A percentile compares a stretch with the other conserved stretches of the same genome.
Evolutionary conservation across 148 eudicot genomes (phyloP).

Genomic region (Arbutus unedo): DNA sequence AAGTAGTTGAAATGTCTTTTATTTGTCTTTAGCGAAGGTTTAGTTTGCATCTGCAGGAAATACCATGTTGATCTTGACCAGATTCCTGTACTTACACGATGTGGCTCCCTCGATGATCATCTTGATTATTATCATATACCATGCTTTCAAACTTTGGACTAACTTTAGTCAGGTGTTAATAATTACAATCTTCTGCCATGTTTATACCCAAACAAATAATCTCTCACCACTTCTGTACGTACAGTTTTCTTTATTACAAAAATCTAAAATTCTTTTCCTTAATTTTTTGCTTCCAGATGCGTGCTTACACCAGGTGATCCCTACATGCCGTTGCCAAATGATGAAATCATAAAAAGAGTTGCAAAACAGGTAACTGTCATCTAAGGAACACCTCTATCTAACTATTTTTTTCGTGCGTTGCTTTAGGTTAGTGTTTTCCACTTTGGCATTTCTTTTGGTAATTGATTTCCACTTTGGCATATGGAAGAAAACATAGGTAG

Average conservation of each 20-base stretch:
- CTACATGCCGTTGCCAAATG: conserved; percentile 90
- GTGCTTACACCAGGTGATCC: conserved; percentile 99
- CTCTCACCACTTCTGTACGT: neutral
- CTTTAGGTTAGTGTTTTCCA: neutral
- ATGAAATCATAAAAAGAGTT: conserved; percentile 76
- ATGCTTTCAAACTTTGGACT: neutral
- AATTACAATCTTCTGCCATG: neutral
- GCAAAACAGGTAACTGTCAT: conserved; percentile 67
- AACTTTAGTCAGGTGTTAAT: neutral
- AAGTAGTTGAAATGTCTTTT: neutral
- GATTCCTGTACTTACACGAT: neutral
- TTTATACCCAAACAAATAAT: neutral
- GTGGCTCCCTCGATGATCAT: neutral
- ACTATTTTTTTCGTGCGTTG: neutral
- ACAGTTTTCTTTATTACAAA: neutral
- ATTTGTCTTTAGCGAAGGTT: neutral
- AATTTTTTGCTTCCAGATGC: conserved; percentile 60
- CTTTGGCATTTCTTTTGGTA: neutral
- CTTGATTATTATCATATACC: neutral
- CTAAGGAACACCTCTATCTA: neutral
- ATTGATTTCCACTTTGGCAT: neutral
- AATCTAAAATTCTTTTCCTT: neutral
- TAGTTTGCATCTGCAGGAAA: neutral
- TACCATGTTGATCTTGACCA: neutral
- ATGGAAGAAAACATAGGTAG: neutral